phyloP scores from a whole-genome alignment of 371 early-diverging fungal genomes.

The Rhizopus stolonifer region DNA sequence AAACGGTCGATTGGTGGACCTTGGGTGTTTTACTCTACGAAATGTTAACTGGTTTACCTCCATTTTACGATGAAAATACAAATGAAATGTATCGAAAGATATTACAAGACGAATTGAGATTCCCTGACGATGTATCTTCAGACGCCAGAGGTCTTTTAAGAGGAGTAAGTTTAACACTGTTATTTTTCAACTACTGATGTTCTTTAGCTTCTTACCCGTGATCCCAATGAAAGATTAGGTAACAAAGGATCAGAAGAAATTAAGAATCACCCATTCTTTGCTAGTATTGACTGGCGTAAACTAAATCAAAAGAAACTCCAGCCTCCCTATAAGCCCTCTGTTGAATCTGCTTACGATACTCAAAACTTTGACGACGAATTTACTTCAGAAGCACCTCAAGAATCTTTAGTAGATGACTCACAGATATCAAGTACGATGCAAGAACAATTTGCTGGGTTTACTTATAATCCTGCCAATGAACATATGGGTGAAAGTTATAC shows the following conservation, averaged over 20 bases:
- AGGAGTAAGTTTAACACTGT: conserved; percentile 63
- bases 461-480: conserved; percentile 45
- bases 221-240: conserved; percentile 85
- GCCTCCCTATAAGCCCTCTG: conserved; percentile 92
- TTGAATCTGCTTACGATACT: conserved; percentile 76
- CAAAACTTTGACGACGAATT: conserved; percentile 85
- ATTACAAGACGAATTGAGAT: conserved; percentile 79
- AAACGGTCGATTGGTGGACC: conserved; percentile 96
- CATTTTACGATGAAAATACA: conserved; percentile 95
- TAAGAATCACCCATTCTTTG: conserved; percentile 92
- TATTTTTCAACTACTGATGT: no score
- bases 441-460: conserved; percentile 93
- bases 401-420: conserved; percentile 82
- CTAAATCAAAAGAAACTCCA: conserved; percentile 84
- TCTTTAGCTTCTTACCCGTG: conserved; percentile 72
- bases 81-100: conserved; percentile 96
- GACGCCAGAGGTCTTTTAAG: conserved; percentile 73
- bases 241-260: conserved; percentile 86
- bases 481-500: conserved; percentile 45
- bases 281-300: conserved; percentile 88
- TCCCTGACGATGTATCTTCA: conserved; percentile 81
- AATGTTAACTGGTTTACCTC: conserved; percentile 93
- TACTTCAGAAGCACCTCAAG: conserved; percentile 82
- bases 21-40: conserved; percentile 96
- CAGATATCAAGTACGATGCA: conserved; percentile 88